Conservation (phyloP, 805 yeast species). For the Ogataea paradorogensis region DNA sequence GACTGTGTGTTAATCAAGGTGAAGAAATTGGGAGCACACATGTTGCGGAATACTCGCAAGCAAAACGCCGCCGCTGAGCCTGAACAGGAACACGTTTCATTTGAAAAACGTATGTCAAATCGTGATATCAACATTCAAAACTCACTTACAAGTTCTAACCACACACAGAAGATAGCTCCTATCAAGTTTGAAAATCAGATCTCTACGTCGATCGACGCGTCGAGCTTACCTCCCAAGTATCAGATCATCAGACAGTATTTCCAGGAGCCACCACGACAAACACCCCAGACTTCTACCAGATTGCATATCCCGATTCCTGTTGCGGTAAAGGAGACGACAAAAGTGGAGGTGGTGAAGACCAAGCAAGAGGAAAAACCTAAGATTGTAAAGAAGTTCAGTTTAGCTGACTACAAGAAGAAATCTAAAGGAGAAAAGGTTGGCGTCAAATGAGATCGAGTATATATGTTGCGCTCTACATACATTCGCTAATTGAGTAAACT, state of each 20-base stretch:
- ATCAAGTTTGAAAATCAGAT: constrained; percentile 2
- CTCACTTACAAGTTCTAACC: constrained; percentile 10
- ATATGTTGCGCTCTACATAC: constrained; percentile 12
- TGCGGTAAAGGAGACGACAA: constrained; percentile 10
- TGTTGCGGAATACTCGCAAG: constrained; percentile 59
- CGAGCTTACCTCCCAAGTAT: constrained; percentile 21
- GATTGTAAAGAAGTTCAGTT: constrained; percentile 58
- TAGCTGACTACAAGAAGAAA: constrained; percentile 69
- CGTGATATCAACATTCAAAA: constrained; percentile 24
- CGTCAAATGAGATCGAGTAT: not conserved
- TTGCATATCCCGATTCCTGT: constrained; percentile 18
- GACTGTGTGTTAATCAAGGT: constrained; percentile 60
- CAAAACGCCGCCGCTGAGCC: constrained; percentile 32
- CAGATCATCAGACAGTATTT: constrained; percentile 21
- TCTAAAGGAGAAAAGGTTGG: constrained; percentile 20
- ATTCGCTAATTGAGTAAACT: constrained; percentile 25
- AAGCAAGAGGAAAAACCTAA: constrained; percentile 30
- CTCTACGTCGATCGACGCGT: constrained; percentile 16
- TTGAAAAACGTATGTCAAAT: constrained; percentile 30
- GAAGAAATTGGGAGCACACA: constrained; percentile 57
- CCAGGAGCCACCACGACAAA: constrained; percentile 4
- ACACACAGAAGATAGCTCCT: constrained; percentile 1
- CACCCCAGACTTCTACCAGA: not conserved
- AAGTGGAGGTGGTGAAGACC: constrained; percentile 9
- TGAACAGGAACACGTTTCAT: constrained; percentile 31